Evolutionary conservation across 129 eudicot genomes (phyloP), one percentile per base, ranked within the genome.

Genomic region (Flaveria bidentis): DNA sequence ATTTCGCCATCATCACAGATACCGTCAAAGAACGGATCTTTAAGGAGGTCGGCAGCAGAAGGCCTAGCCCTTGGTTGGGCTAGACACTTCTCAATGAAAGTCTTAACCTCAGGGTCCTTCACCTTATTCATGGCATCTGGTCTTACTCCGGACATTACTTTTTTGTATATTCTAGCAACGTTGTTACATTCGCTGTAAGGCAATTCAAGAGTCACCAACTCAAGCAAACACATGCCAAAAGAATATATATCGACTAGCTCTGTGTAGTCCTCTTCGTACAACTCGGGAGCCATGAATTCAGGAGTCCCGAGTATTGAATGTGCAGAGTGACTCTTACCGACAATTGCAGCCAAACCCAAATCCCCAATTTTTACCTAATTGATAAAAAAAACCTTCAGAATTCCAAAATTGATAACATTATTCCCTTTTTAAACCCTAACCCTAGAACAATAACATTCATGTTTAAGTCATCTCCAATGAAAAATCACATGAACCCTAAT

Each of bases 251-350:
- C 97, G 0, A 91, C 80, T 61, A 75, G 64, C 80, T 91, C 93
- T 0, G 91, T 91, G 66, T 91, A 91, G 28, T 86, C 80, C 82
- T 91, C 94, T 6, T 91, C 97, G 26, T 86, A 88, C 0, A 90
- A 82, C 84, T 87, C 92, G 8, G 92, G 90, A 45, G 96, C 96
- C 92, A 90, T 90, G 84, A 86, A 91, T 60, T 88, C 97, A 20
- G 97, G 97, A 11, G 97, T 91, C 25, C 97, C 97, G 1, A 91
- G 88, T 52, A 88, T 49, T 18, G 97, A 86, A 67, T 88, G 97
- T 22, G 97, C 94, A 2, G 69, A 80, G 73, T 91, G 97, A 69
- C 77, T 84, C 76, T 81, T 86, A 47, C 89, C 93, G 39, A 86
- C 90, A 51, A 78, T 82, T 39, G 90, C 88, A 51, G 97, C 97